Base-by-base conservation (phyloP, 2,329 filamentous ascomycete species). In the Scortechinia acanthostroma region DNA sequence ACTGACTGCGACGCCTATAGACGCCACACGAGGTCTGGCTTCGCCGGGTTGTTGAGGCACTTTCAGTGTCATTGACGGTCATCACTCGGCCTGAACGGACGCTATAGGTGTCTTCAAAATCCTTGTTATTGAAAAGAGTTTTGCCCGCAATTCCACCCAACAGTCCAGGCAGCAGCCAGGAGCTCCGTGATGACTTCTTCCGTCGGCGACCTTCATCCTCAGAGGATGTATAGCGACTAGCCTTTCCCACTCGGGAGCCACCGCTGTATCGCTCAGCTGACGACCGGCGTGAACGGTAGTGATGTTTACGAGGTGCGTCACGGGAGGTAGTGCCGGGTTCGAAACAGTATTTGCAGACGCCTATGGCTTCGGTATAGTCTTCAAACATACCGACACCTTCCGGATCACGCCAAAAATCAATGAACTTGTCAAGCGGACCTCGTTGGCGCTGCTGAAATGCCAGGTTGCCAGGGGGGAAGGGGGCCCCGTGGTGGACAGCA, bases 351-450 rank as follows among this genome's bases (percentile, higher is more conserved):
- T 73, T 78, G 62, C 80, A 84, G 2, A 83, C 74, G 19, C 80
- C 80, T 52, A 82, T 83, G 48, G 76, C 74, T 58, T 84, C 77
- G 1, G 79, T 83, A 53, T 84, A 84, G 55, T 83, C 78, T 58
- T 84, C 80, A 63, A 80, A 83, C 55, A 74, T 74, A 16, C 70
- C 72, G 1, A 83, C 77, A n/a, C 78, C 80, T 49, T 83, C 77
- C 1, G 77, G 70, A 49, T 77, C 80, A 55, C 70, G 78, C 74
- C 74, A 82, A 66, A 73, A 83, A 53, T 77, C 74, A 30, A 77
- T 66, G 22, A 81, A 66, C 43, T 66, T 71, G 28, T 65, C 66
- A 1, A 83, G 63, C 0, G 80, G 74, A 0, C 77, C 77, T 40
- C 67, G 68, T 47, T 76, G 76, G 44, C 71, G 71, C 51, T 76